Evolutionary conservation across 1,139 yeast species (phyloP), one percentile per base, ranked within the genome.

Genomic region (Spencermartinsiella ligniputridi): DNA sequence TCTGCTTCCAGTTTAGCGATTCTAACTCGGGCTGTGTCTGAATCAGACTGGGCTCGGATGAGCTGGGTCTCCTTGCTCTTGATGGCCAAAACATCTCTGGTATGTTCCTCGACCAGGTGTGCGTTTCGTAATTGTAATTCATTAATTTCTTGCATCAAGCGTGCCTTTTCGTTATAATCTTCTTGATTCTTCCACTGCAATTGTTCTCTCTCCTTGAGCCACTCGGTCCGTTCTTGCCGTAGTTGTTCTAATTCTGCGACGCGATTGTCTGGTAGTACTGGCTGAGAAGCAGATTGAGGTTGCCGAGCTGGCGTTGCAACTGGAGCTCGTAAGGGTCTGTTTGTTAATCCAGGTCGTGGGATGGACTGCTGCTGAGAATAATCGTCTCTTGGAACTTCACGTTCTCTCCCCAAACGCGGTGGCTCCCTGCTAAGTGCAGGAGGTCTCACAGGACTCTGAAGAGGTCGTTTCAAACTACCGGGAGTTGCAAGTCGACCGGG

Each of bases 11-110:
- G 61, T 49, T 75, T 78, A 21, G 71, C 59, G 5, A 76, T 70
- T 52, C 75, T 72, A 22, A 71, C 60, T 48, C 74, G 72, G 8
- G 79, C 68, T 42, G 71, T 72, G 39, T 81, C 88, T 40, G 79
- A 63, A 53, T 84, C 92, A 40, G 80, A 75, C 42, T 70, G 74
- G 16, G 79, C 68, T 38, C 90, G 66, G 32, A 74, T 69, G 3
- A 83, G 65, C 56, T 81, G 88, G 0, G 84, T 77, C 42, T 83
- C 92, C 52, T 78, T 80, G 37, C 84, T 79, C 59, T 82, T 81
- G 22, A 78, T 62, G 48, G 74, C 70, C 52, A 81, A 68, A 33
- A 70, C 67, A 41, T 75, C 73, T 40, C 70, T 71, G 2, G 82
- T 77, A 39, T 73, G 72, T 44, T 77, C 82, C 45, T 72, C 77